These are phyloP conservation scores for Corylus americana DNA, from an alignment of 306 rosid species.

Conservation along the genomic window DNA sequence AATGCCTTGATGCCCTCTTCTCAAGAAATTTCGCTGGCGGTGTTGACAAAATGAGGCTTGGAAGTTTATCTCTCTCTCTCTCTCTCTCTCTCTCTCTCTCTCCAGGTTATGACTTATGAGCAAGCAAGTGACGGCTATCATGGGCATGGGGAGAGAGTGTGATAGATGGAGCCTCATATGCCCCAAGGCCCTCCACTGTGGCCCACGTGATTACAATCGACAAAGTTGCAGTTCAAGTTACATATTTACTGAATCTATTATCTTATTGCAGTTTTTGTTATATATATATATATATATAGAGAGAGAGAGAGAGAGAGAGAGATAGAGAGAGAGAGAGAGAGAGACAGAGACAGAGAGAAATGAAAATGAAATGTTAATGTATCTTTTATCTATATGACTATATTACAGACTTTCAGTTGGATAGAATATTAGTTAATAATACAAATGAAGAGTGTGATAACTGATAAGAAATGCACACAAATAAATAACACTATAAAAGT, in stretches of 20 bases:
- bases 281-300: no score
- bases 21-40: not conserved
- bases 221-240: constrained; percentile 15
- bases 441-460: no score
- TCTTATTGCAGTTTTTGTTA: no score
- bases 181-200: constrained; percentile 36
- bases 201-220: constrained; percentile 56
- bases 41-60: constrained; percentile 17
- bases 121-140: constrained; percentile 60
- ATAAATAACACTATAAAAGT: no score
- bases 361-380: no score
- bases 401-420: no score
- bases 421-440: no score
- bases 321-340: no score
- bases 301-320: no score
- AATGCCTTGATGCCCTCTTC: constrained; percentile 10
- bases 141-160: constrained; percentile 23
- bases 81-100: not conserved
- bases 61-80: constrained; percentile 15
- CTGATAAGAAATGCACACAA: no score
- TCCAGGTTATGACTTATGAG: constrained; percentile 32
- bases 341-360: no score
- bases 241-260: not conserved
- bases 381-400: no score
- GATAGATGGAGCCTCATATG: constrained; percentile 37